Evolutionary conservation across 257 asterid genomes (phyloP).

Genomic region (Cynanchum wilfordii): DNA sequence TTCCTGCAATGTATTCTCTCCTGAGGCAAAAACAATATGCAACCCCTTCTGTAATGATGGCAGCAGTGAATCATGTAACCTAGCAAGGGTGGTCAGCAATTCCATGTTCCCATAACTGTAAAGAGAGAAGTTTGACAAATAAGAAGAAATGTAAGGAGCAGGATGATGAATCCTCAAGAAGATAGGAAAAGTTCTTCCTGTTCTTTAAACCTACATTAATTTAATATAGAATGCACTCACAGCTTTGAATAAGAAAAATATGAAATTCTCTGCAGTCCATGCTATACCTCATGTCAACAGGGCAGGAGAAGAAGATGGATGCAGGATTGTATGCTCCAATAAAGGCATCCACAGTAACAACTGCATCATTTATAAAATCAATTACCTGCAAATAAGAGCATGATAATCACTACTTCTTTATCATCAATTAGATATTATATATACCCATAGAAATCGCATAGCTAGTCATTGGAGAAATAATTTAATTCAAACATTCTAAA

Average conservation of each 20-base stretch:
- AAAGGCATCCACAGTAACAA: constrained; percentile 80
- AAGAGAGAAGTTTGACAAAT: not conserved
- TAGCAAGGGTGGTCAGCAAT: constrained; percentile 63
- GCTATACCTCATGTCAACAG: constrained; percentile 66
- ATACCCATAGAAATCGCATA: not conserved
- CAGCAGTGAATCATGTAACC: constrained; percentile 71
- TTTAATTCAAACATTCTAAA: not conserved
- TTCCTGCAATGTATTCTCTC: constrained; percentile 36
- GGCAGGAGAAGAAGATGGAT: constrained; percentile 67
- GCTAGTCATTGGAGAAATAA: not conserved
- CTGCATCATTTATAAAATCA: constrained; percentile 94
- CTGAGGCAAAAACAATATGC: constrained; percentile 34
- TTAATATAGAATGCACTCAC: not conserved
- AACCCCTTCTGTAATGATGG: constrained; percentile 73
- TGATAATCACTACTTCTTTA: not conserved
- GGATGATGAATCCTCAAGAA: not conserved
- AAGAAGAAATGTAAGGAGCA: not conserved
- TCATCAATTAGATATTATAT: no score
- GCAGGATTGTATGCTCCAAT: constrained; percentile 70
- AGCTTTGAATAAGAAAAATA: not conserved
- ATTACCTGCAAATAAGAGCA: constrained; percentile 53
- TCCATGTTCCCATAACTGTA: constrained; percentile 82
- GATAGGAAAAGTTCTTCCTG: not conserved
- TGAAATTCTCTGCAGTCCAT: constrained; percentile 9
- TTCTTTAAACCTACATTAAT: not conserved